phyloP scores from a whole-genome alignment of 148 eudicot species.

The Vaccinium corymbosum region DNA sequence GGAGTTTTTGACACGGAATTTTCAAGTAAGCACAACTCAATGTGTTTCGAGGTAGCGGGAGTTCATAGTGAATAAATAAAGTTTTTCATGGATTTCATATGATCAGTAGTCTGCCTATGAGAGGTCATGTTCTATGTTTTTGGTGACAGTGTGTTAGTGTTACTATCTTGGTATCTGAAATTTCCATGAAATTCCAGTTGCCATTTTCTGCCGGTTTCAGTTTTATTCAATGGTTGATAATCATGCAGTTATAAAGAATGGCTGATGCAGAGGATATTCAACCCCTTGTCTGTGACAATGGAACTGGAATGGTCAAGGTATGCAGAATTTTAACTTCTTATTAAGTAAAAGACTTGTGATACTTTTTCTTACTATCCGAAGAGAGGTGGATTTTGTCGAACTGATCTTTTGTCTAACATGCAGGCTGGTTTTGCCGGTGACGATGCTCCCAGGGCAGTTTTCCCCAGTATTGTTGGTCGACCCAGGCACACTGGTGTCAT shows the following conservation, averaged over 20 bases:
- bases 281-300: slow-evolving; percentile 29
- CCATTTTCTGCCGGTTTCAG: not conserved
- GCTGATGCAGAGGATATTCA: slow-evolving; percentile 26
- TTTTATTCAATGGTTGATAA: not conserved
- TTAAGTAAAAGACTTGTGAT: not conserved
- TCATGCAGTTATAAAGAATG: slow-evolving; percentile 19
- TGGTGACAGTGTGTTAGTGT: too few species aligned
- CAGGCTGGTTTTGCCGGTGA: slow-evolving; percentile 31
- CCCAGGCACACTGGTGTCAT: slow-evolving; percentile 29
- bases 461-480: slow-evolving; percentile 27
- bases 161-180: not conserved
- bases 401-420: not conserved
- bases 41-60: not conserved
- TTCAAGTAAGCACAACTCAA: not conserved
- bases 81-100: not conserved
- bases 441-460: slow-evolving; percentile 29
- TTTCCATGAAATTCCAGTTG: not conserved
- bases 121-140: too few species aligned
- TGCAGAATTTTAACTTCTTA: not conserved
- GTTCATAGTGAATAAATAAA: not conserved
- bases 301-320: slow-evolving; percentile 32
- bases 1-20: not conserved
- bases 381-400: not conserved
- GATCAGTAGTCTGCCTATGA: too few species aligned
- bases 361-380: not conserved